Percentiles rank a stretch among this genome's conserved stretches.
phyloP scores from a whole-genome alignment of 1,284 basidiomycete species.

The Thecaphora thlaspeos region DNA sequence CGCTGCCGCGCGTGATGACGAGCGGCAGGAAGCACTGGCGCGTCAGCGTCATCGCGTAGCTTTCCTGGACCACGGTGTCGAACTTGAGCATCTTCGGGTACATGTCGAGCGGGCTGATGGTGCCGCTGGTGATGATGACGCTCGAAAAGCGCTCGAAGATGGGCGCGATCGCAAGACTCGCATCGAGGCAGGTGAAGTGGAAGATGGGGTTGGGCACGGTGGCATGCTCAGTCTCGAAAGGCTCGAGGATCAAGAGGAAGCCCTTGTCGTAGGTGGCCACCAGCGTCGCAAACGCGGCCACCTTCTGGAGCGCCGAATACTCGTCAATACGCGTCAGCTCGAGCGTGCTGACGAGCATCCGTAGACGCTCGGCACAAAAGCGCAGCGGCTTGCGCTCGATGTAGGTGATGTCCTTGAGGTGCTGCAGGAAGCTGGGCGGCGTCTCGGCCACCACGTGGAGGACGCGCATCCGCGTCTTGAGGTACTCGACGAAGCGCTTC shows the following conservation, averaged over 20 bases:
- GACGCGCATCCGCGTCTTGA: constrained; percentile 99
- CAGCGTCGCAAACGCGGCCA: constrained; percentile 91
- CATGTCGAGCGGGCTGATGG: constrained; percentile 98
- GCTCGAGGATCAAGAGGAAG: constrained; percentile 94
- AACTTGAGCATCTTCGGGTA: constrained; percentile 99
- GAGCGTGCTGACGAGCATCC: constrained; percentile 88
- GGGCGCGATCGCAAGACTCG: constrained; percentile 93
- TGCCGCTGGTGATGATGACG: constrained; percentile 97
- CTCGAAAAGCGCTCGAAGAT: constrained; percentile 98
- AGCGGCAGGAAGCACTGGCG: constrained; percentile 97
- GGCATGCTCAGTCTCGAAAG: constrained; percentile 97
- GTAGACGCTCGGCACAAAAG: constrained; percentile 93
- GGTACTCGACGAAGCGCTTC: constrained; percentile 96
- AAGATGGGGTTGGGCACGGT: constrained; percentile 99
- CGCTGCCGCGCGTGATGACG: constrained; percentile 94
- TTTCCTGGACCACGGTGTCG: constrained; percentile 93
- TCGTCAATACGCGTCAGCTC: constrained; percentile 90
- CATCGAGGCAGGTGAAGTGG: constrained; percentile 96
- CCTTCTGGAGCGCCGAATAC: constrained; percentile 85
- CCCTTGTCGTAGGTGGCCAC: constrained; percentile 99
- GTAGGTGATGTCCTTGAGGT: constrained; percentile 97
- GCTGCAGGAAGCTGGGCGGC: constrained; percentile 94
- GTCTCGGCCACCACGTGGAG: constrained; percentile 99
- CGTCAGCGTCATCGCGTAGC: constrained; percentile 95
- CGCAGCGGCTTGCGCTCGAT: constrained; percentile 94